Evolutionary conservation across 352 stramenopile species (phyloP), one percentile per base, ranked within the genome.

Genomic region (Plasmopara muralis): DNA sequence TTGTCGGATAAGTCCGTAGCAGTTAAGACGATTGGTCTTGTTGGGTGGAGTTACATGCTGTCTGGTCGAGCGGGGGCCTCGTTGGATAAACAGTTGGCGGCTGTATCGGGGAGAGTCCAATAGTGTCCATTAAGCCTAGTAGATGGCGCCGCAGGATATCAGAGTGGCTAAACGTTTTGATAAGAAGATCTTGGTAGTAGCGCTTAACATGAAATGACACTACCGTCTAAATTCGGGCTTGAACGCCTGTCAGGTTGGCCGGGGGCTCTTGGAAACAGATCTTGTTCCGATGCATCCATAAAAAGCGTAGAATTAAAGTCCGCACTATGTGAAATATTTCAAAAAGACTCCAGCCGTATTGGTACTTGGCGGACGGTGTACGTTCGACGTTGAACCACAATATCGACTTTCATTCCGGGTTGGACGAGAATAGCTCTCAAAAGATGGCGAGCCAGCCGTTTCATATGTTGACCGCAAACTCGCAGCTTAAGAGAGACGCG

Each of bases 101-200:
- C 20, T 3, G 20, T 25, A 3, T 25, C 20, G 20, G 3, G 20
- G 20, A 25, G 20, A 25, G 20, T 25, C 20, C 20, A 3, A 25
- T 25, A 25, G 20, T 3, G 3, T 3, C 3, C 20, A 25, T 25
- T 25, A 25, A 25, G 20, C 3, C 3, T 25, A 25, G 20, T 25
- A 25, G 20, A 25, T 3, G 3, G 20, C 4, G 31, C 31, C 10
- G 20, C 20, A 3, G 20, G 20, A 25, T n/a, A 25, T 25, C 20
- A n/a, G n/a, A n/a, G n/a, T n/a, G n/a, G 30, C 9, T 34, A 5
- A 34, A 9, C 5, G 30, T 1, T 35, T 10, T 29, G 8, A 37
- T 8, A 55, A 20, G 14, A 53, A 43, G 18, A 43, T 44, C 47
- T 47, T 55, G 15, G 13, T 38, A 52, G 15, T 55, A 50, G 41